Percentiles rank a stretch among this genome's conserved stretches.
phyloP scores from a whole-genome alignment of 2,329 filamentous ascomycete genomes.

The Hymenoscyphus occultus region DNA sequence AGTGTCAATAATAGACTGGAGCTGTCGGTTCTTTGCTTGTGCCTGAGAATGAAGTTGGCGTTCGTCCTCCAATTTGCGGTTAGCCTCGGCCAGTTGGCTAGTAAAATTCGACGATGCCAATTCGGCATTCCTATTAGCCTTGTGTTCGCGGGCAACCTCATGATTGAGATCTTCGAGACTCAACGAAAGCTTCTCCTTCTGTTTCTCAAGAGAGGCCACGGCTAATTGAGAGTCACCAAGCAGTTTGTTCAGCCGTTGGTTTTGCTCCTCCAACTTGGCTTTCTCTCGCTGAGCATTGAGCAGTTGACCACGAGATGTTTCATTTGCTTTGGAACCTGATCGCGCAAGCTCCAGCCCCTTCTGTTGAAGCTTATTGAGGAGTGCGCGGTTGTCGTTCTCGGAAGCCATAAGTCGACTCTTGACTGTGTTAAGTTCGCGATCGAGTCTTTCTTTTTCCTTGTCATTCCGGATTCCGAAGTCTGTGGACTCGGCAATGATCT shows the following conservation, averaged over 20 bases:
- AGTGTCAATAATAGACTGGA: slow-evolving; percentile 75
- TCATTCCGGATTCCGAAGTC: slow-evolving; percentile 88
- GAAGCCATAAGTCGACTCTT: slow-evolving; percentile 87
- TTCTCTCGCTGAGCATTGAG: slow-evolving; percentile 79
- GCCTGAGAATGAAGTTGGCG: slow-evolving; percentile 80
- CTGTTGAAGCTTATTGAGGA: slow-evolving; percentile 97
- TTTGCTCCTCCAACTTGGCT: slow-evolving; percentile 76
- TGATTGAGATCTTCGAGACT: slow-evolving; percentile 90
- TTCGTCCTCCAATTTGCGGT: slow-evolving; percentile 87
- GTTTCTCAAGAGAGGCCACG: slow-evolving; percentile 84
- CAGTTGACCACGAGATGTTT: slow-evolving; percentile 76
- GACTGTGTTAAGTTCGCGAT: slow-evolving; percentile 85
- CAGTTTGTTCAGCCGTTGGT: slow-evolving; percentile 75
- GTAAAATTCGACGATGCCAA: slow-evolving; percentile 78
- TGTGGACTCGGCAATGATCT: slow-evolving; percentile 83
- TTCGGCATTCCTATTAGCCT: slow-evolving; percentile 84
- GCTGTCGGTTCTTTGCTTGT: slow-evolving; percentile 77
- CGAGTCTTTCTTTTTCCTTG: slow-evolving; percentile 88
- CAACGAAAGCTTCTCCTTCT: slow-evolving; percentile 86
- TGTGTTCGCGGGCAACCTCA: slow-evolving; percentile 85
- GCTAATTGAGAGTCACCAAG: slow-evolving; percentile 81
- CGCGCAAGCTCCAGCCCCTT: slow-evolving; percentile 95
- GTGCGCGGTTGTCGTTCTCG: slow-evolving; percentile 89
- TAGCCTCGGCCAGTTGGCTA: slow-evolving; percentile 82
- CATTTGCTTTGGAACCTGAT: slow-evolving; percentile 79